Percentiles rank a stretch among this genome's conserved stretches.
Conservation (phyloP, 441 rosid species). For the Brassica hybrid region DNA sequence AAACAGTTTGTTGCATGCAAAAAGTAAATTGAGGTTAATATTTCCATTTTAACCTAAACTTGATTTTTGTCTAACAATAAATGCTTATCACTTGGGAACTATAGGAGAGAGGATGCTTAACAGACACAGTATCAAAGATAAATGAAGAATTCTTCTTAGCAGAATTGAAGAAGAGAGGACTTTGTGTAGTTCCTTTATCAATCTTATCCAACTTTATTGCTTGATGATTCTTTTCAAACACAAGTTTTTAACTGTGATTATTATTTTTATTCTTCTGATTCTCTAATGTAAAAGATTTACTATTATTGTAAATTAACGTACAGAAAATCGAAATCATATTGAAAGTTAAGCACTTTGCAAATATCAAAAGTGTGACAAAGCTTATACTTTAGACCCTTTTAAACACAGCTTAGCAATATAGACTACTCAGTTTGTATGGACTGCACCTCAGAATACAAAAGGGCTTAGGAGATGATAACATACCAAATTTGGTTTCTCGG, state of each 20-base stretch:
- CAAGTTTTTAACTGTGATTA: constrained; percentile 5
- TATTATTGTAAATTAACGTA: background rate
- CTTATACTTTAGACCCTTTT: background rate
- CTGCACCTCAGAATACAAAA: background rate
- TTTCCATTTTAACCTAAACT: background rate
- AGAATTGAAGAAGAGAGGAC: constrained; percentile 57
- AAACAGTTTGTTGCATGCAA: background rate
- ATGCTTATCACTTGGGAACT: background rate
- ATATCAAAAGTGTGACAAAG: background rate
- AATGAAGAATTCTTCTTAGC: constrained; percentile 31
- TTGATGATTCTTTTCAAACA: constrained; percentile 2
- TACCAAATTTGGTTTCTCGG: background rate
- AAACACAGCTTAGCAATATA: background rate
- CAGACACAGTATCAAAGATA: constrained; percentile 31
- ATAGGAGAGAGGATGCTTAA: constrained; percentile 35
- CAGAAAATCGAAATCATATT: background rate
- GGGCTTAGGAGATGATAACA: background rate
- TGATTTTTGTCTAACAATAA: background rate
- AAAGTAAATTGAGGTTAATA: background rate
- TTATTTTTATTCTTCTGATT: constrained; percentile 21
- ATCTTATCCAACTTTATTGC: constrained; percentile 47
- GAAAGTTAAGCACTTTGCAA: background rate
- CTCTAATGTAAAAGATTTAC: constrained; percentile 16
- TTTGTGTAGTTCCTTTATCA: constrained; percentile 56
- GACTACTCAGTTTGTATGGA: background rate